A percentile compares a stretch with the other conserved stretches of the same genome.
phyloP scores from a whole-genome alignment of 192 early-diverging fungal genomes.

The Coemansia sp. region DNA sequence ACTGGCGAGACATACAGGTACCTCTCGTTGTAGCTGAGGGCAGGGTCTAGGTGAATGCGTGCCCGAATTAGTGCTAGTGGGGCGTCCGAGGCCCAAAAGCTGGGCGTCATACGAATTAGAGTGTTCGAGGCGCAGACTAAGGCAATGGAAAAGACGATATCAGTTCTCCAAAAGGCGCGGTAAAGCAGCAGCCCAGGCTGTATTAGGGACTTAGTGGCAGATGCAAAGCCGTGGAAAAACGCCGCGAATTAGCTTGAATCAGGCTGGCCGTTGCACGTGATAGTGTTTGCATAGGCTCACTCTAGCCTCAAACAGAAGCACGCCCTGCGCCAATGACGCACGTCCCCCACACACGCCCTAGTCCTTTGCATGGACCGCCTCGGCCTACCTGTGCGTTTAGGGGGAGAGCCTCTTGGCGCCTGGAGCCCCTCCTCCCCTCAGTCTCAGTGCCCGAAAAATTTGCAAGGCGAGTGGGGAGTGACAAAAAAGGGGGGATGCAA shows the following conservation, averaged over 20 bases:
- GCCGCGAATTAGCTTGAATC: background rate
- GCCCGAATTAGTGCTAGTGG: constrained; percentile 37
- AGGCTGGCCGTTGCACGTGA: background rate
- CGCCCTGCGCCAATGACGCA: background rate
- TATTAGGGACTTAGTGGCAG: background rate
- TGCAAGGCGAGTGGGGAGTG: background rate
- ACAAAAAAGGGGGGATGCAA: background rate
- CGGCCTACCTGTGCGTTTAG: background rate
- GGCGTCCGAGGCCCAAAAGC: constrained; percentile 49
- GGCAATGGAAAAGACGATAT: background rate
- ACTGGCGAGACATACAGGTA: constrained; percentile 12
- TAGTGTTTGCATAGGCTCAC: background rate
- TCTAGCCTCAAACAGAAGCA: background rate
- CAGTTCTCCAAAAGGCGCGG: background rate
- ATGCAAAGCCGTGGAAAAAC: background rate
- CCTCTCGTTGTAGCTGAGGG: background rate
- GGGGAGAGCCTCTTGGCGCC: background rate
- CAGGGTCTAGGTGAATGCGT: constrained; percentile 16
- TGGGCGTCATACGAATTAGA: constrained; percentile 18
- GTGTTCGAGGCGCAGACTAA: background rate
- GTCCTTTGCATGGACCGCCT: background rate
- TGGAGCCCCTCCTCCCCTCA: background rate
- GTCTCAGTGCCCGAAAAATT: background rate
- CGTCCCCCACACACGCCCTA: background rate
- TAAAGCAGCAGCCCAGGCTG: background rate